phyloP scores from a whole-genome alignment of 305 asterid species.

The Ajuga reptans region DNA sequence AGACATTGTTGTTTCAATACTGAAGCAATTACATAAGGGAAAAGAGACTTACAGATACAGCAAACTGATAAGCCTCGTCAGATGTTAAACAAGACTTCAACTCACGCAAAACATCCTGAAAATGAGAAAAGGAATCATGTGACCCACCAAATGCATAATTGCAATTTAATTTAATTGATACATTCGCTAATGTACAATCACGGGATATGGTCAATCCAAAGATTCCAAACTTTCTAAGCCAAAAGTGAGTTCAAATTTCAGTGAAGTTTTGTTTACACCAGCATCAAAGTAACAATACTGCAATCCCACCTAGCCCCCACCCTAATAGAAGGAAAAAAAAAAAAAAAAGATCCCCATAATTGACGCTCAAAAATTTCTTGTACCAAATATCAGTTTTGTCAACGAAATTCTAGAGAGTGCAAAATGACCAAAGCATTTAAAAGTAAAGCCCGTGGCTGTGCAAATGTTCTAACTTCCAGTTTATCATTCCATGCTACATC shows the following conservation, averaged over 20 bases:
- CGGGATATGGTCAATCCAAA: not conserved
- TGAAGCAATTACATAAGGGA: constrained; percentile 8
- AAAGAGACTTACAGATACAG: constrained; percentile 59
- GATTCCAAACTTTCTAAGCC: not conserved
- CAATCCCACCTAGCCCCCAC: not conserved
- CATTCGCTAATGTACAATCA: not conserved
- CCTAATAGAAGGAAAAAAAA: not conserved
- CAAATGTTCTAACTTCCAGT: not conserved
- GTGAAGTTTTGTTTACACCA: not conserved
- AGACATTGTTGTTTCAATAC: constrained; percentile 1
- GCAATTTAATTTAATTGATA: not conserved
- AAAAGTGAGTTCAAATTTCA: not conserved
- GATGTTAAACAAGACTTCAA: constrained; percentile 56
- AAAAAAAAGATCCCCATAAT: not conserved
- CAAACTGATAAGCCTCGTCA: constrained; percentile 73
- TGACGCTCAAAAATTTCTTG: too few species aligned
- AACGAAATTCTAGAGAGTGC: not conserved
- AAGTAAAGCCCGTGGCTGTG: not conserved
- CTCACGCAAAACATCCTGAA: constrained; percentile 75
- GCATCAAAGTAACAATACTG: constrained; percentile 6
- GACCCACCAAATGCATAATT: not conserved
- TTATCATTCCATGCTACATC: not conserved
- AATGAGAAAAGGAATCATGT: constrained; percentile 17
- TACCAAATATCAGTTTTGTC: not conserved
- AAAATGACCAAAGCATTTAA: not conserved